These are phyloP conservation scores for Neophaeococcomyces aloes DNA, from an alignment of 2,329 filamentous ascomycete genomes.

Conservation along the genomic window DNA sequence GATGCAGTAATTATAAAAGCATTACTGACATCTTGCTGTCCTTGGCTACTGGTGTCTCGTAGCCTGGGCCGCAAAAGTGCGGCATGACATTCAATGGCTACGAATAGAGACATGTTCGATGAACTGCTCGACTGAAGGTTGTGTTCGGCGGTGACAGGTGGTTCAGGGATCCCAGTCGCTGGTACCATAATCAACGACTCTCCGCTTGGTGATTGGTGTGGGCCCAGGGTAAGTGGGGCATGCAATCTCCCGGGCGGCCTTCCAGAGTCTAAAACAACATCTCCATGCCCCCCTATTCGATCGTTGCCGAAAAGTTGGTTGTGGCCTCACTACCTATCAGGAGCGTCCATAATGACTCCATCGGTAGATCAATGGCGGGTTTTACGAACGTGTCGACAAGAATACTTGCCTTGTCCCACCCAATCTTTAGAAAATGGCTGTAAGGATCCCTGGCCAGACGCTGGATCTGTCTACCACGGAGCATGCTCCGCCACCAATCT, in stretches of 20 bases:
- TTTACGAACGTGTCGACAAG: constrained; percentile 1
- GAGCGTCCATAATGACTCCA: neutral
- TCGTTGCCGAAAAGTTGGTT: neutral
- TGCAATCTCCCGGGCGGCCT: neutral
- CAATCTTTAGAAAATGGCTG: constrained; percentile 3
- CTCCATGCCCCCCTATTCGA: neutral
- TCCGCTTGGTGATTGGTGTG: too few relatives aligned
- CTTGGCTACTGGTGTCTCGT: too few relatives aligned
- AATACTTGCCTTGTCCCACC: neutral
- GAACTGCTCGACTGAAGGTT: too few relatives aligned
- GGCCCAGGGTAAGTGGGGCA: neutral
- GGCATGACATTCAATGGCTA: too few relatives aligned
- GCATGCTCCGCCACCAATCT: constrained; percentile 6
- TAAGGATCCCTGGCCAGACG: neutral
- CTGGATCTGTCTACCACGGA: neutral
- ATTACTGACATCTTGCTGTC: too few relatives aligned
- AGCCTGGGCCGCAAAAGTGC: too few relatives aligned
- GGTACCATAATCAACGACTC: too few relatives aligned
- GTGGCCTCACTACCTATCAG: neutral
- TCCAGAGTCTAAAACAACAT: neutral
- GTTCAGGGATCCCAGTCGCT: too few relatives aligned
- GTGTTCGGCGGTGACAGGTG: too few relatives aligned
- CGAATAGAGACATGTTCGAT: too few relatives aligned
- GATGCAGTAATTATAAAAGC: too few relatives aligned
- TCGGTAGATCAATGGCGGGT: neutral